Base-by-base conservation (phyloP, 768 basidiomycete genomes). In the Gloeostereum incarnatum region DNA sequence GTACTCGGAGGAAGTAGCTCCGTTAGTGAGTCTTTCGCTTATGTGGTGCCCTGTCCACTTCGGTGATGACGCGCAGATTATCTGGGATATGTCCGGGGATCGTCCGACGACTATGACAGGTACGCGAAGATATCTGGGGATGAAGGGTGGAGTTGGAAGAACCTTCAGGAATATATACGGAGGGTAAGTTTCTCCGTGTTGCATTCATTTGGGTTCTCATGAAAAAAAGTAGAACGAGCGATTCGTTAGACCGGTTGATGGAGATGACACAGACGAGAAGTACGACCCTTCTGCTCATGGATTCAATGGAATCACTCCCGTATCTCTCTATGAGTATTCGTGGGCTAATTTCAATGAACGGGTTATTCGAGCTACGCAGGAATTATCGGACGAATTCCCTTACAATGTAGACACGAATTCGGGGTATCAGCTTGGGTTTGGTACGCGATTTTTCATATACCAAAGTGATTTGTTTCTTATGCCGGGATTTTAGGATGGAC, bases 331-430 rank as follows among this genome's bases (percentile, higher is more conserved):
- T 25, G n/a, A n/a, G n/a, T n/a, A n/a, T n/a, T n/a, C n/a, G n/a
- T n/a, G 54, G 59, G 6, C 2, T 24, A 33, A 19, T 53, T 46
- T 31, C 48, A 55, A 3, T 55, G 49, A 22, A 39, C 51, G 4
- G 51, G 56, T 68, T 11, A 51, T 70, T n/a, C 53, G 53, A 6
- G 60, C 67, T 1, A 58, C 62, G 0, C 24, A 53, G 21, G 52
- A 65, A 36, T 43, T 62, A 4, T 30, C 52, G 0, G 47, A 51
- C 0, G 56, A 62, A 19, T 66, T 61, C 45, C 54, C 58, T 0
- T 65, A 55, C 46, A 59, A 55, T 32, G 40, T 48, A 7, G 65
- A 66, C 43, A 58, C 49, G 19, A 58, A 57, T 38, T 56, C 52
- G 3, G 61, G 60, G 2, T 6, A n/a, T 38, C 37, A 29, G 6